phyloP scores from a whole-genome alignment of 148 eudicot genomes.

The Fagopyrum homotropicum region DNA sequence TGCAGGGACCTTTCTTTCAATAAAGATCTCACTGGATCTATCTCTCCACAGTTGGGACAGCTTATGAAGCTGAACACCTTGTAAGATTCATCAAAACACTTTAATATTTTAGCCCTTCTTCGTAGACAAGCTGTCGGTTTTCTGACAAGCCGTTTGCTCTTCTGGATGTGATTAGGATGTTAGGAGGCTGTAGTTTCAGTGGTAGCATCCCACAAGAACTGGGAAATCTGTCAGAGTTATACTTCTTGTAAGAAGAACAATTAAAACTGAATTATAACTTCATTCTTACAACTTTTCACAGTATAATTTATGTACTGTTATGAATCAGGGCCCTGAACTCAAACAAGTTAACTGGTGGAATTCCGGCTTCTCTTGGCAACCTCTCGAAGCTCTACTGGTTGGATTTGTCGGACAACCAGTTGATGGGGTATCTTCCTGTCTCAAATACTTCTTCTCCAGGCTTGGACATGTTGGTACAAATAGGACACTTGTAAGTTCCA shows the following conservation, averaged over 20 bases:
- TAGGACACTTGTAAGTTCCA: constrained; percentile 74
- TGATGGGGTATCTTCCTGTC: constrained; percentile 73
- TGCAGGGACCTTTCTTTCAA: constrained; percentile 84
- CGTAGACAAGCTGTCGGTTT: background rate
- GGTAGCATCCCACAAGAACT: constrained; percentile 73
- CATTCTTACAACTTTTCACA: background rate
- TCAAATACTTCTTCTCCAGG: constrained; percentile 55
- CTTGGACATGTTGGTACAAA: constrained; percentile 51
- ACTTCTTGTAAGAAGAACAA: constrained; percentile 52
- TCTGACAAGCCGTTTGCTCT: background rate
- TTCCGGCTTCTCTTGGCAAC: constrained; percentile 72
- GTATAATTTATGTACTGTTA: background rate
- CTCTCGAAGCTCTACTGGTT: constrained; percentile 80
- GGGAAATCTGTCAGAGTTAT: constrained; percentile 58
- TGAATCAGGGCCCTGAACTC: constrained; percentile 69
- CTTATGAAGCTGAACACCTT: constrained; percentile 49
- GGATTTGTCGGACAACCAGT: constrained; percentile 76
- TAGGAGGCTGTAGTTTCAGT: constrained; percentile 83
- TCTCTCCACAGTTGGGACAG: constrained; percentile 63
- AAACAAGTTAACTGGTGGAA: constrained; percentile 70
- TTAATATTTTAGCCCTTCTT: background rate
- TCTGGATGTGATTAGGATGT: constrained; percentile 32
- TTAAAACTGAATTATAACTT: background rate
- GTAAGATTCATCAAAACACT: constrained; percentile 33
- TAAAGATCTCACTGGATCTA: constrained; percentile 61